phyloP scores from a whole-genome alignment of 2,329 filamentous ascomycete species.

The Penicillium palitans region DNA sequence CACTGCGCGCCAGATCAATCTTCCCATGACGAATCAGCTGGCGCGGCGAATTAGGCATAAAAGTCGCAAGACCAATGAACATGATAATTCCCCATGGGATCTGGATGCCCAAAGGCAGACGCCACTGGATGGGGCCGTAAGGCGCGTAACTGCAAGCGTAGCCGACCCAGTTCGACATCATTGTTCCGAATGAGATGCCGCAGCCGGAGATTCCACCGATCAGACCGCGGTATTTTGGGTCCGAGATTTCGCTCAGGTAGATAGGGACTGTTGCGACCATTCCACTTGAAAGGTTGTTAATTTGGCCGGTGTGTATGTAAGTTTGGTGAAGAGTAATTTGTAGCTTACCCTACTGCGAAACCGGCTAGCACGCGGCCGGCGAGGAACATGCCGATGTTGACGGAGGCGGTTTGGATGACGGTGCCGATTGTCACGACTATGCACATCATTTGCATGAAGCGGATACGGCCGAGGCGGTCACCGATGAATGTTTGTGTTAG shows the following conservation, averaged over 20 bases:
- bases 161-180: slow-evolving; percentile 60
- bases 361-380: slow-evolving; percentile 52
- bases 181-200: slow-evolving; percentile 57
- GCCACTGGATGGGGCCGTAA: slow-evolving; percentile 57
- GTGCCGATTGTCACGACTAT: slow-evolving; percentile 57
- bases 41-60: slow-evolving; percentile 58
- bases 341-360: slow-evolving; percentile 47
- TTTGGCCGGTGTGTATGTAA: background rate
- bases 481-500: slow-evolving; percentile 55
- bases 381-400: slow-evolving; percentile 58
- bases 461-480: slow-evolving; percentile 55
- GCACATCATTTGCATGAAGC: slow-evolving; percentile 57
- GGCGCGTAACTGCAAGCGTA: slow-evolving; percentile 57
- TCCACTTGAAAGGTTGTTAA: slow-evolving; percentile 35
- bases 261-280: slow-evolving; percentile 56
- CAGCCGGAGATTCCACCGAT: slow-evolving; percentile 57
- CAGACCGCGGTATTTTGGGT: slow-evolving; percentile 51
- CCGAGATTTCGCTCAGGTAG: slow-evolving; percentile 57
- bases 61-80: slow-evolving; percentile 55
- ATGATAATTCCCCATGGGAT: slow-evolving; percentile 58
- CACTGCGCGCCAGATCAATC: slow-evolving; percentile 49
- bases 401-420: slow-evolving; percentile 54
- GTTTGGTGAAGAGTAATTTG: background rate
- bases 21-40: slow-evolving; percentile 55
- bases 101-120: slow-evolving; percentile 56